Conservation (phyloP, 2,329 filamentous ascomycete species). For the Tolypocladium capitatum region DNA sequence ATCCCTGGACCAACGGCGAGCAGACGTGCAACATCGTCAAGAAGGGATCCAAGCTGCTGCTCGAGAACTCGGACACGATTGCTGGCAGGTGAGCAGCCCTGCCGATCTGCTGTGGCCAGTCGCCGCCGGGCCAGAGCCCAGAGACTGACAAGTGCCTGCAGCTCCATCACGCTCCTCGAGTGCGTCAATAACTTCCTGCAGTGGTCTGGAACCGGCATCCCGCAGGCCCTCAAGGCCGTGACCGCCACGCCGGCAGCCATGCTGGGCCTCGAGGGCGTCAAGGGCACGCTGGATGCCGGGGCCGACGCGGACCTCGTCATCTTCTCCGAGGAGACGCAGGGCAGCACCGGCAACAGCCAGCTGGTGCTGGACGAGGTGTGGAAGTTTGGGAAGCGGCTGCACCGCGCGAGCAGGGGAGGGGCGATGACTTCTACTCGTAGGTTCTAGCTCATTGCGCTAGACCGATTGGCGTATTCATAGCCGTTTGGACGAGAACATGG, state of each 20-base stretch:
- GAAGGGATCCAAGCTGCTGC: slow-evolving; percentile 55
- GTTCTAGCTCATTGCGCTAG: background rate
- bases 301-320: slow-evolving; percentile 60
- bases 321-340: slow-evolving; percentile 39
- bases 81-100: slow-evolving; percentile 50
- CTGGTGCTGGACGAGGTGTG: slow-evolving; percentile 63
- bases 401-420: slow-evolving; percentile 11
- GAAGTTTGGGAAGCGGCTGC: slow-evolving; percentile 57
- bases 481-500: too few species aligned
- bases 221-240: slow-evolving; percentile 57
- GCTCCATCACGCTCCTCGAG: slow-evolving; percentile 61
- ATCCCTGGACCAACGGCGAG: slow-evolving; percentile 71
- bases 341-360: slow-evolving; percentile 26
- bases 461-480: background rate
- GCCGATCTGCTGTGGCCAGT: background rate
- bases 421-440: too few species aligned
- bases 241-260: slow-evolving; percentile 67
- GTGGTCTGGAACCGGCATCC: slow-evolving; percentile 57
- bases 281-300: slow-evolving; percentile 51
- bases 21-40: slow-evolving; percentile 49
- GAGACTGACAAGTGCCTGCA: slow-evolving; percentile 15
- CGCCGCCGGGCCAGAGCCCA: background rate
- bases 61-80: slow-evolving; percentile 68
- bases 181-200: slow-evolving; percentile 71
- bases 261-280: slow-evolving; percentile 53